Base-by-base conservation (phyloP, 257 asterid species). In the Fraxinus excelsior region DNA sequence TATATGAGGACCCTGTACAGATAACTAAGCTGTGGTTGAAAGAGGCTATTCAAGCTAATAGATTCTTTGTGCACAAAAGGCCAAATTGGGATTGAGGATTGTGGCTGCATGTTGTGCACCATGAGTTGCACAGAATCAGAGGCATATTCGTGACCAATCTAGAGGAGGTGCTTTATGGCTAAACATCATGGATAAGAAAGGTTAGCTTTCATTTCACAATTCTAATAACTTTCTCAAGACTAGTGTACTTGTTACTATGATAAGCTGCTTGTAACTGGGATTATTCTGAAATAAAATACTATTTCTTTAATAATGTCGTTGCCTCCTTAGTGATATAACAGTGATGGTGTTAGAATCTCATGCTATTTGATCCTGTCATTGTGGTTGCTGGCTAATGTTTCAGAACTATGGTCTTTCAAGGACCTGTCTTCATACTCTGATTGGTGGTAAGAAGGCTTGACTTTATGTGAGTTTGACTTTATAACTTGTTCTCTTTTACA, bases 271-370 rank as follows among this genome's bases (percentile, higher is more conserved):
- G 70, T 76, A 73, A 67, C 79, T 76, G 71, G 86, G 78, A 80
- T 80, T 74, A 80, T 85, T 85, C 85, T 80, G 18, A 40, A 51
- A 53, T 74, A 11, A 11, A 44, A 44, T 35, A 67, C 66, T 21
- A 40, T 81, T 86, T 76, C 60, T 60, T 62, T 62, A 1, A 76
- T 78, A 73, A 73, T 80, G 76, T 44, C 78, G 49, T 10, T 56
- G 70, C 82, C 84, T n/a, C 80, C 79, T 80, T 60, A 80, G 82
- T 78, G 90, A 80, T 82, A 85, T 80, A 76, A 82, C 74, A 31
- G 46, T 74, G 78, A 81, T 81, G 38, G 78, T 80, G 66, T 71
- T 80, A 85, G 92, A 86, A 85, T 89, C 83, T 80, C 85, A 56
- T 75, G 80, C 87, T 79, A 77, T 79, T 85, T 80, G 85, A 83